Evolutionary conservation across 441 rosid species (phyloP), one percentile per base, ranked within the genome.

Genomic region (Biscutella auriculata): DNA sequence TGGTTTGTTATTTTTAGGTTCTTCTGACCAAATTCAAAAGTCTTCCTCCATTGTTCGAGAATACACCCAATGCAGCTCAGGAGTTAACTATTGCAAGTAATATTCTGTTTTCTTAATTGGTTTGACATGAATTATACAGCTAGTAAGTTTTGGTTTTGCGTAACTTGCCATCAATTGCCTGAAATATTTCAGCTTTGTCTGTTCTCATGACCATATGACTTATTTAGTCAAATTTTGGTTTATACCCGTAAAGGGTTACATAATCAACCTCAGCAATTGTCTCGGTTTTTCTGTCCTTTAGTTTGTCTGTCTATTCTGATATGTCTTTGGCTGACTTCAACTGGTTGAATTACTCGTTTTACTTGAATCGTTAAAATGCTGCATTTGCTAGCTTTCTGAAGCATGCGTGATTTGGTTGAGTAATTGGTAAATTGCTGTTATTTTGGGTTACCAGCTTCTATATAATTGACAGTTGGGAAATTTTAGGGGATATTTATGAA

Each of bases 401-500:
- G 23, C 23, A 19, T 19, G 5, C 1, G 0, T 52, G 28, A 34
- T 11, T 37, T n/a, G 46, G 47, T 45, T 12, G 14, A 30, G 50
- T 53, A n/a, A 37, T 53, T 59, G 1, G 36, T 39, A 9, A 19
- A 17, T 52, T 52, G 17, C 4, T 36, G 0, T 23, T 54, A 16
- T 6, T 54, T n/a, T 46, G 34, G 34, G 16, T 8, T 54, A 61
- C 33, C 2, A 0, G 13, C 41, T 47, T 39, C 8, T 25, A 4
- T 7, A 1, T 19, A 6, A 32, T 15, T 51, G 67, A 40, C 13
- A 2, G 33, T 21, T 44, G 19, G 30, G 37, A 33, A 43, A 37
- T 65, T 70, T 6, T 72, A 92, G 97, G 98, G 82, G 97, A 88
- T 55, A 80, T 88, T 35, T 84, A 82, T 37, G 98, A 88, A 83